Conservation (phyloP, 1,284 basidiomycete species). For the Ceratorhiza oryzae-sativae region DNA sequence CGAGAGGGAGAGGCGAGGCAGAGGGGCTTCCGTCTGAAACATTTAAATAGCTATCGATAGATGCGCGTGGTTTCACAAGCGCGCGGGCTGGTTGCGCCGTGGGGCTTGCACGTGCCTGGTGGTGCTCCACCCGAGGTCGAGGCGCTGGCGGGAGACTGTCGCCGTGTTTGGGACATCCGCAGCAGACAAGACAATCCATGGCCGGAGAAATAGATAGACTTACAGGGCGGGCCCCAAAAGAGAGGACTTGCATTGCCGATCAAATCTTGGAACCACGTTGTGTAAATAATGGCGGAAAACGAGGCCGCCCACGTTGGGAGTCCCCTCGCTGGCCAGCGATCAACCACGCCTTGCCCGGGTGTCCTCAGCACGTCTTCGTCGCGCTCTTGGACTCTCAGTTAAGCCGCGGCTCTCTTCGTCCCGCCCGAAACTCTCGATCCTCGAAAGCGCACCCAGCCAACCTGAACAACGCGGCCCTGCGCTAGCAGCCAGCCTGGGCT, state of each 20-base stretch:
- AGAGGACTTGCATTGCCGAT: not conserved
- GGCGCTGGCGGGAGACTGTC: not conserved
- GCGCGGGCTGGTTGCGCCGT: too few species aligned
- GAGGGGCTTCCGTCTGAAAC: too few species aligned
- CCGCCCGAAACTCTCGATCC: conserved; percentile 9
- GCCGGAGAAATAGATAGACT: conserved; percentile 7
- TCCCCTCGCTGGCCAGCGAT: conserved; percentile 27
- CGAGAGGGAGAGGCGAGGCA: too few species aligned
- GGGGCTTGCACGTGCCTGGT: not conserved
- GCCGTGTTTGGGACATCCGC: conserved; percentile 17
- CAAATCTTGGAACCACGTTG: conserved; percentile 14
- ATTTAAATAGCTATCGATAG: too few species aligned
- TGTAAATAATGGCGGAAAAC: conserved; percentile 7
- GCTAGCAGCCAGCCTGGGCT: not conserved
- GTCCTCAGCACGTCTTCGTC: conserved; percentile 11
- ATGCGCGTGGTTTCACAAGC: too few species aligned
- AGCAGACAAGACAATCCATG: not conserved
- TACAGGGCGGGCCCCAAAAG: conserved; percentile 1
- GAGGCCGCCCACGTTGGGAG: conserved; percentile 28
- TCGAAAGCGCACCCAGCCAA: not conserved
- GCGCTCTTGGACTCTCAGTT: conserved; percentile 31
- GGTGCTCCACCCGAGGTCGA: not conserved
- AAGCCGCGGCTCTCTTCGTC: conserved; percentile 16
- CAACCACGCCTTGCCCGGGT: conserved; percentile 12
- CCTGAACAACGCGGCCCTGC: conserved; percentile 2